Evolutionary conservation across 441 rosid genomes (phyloP), one percentile per base, ranked within the genome.

Genomic region (Isatis lusitanica): DNA sequence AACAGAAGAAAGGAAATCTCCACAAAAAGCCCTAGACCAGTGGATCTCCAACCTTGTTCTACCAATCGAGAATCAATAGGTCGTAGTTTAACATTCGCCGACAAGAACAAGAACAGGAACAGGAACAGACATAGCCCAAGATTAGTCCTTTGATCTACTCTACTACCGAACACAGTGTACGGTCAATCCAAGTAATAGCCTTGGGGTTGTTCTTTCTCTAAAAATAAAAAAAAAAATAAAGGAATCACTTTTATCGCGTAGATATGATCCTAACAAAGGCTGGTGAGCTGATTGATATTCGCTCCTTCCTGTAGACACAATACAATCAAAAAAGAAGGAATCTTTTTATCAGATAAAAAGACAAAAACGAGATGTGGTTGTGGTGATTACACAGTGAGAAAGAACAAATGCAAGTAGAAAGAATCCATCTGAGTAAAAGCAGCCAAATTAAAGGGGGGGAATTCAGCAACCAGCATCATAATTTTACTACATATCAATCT

Each of bases 61-160:
- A 63, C 87, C 87, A 82, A 83, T 83, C 87, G 78, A 88, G 88
- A 81, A 87, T 79, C 80, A 83, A 76, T 26, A 81, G 61, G 47
- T 78, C 89, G 80, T 80, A 78, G 83, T 86, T 84, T 80, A 85
- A 82, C 87, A 86, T 84, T 74, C 85, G 77, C 62, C 26, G 52
- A 18, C 48, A 56, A 66, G 47, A 59, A 74, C 13, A 62, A 21
- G 17, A 62, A 21, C 55, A 26, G 2, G 28, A 62, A 21, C 55
- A 26, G 28, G 28, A 26, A 26, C 28, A 26, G 28, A 66, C 79
- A 30, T 70, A n/a, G 80, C 33, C 57, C 11, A 36, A 55, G 70
- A 30, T 50, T 66, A 56, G 48, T 72, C 68, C 81, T 68, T 26
- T 78, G 56, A 66, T 69, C 73, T 74, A 73, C 63, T 48, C 31